A percentile compares a stretch with the other conserved stretches of the same genome.
phyloP scores from a whole-genome alignment of 495 filamentous ascomycete species.

The Corynascus novoguineensis region DNA sequence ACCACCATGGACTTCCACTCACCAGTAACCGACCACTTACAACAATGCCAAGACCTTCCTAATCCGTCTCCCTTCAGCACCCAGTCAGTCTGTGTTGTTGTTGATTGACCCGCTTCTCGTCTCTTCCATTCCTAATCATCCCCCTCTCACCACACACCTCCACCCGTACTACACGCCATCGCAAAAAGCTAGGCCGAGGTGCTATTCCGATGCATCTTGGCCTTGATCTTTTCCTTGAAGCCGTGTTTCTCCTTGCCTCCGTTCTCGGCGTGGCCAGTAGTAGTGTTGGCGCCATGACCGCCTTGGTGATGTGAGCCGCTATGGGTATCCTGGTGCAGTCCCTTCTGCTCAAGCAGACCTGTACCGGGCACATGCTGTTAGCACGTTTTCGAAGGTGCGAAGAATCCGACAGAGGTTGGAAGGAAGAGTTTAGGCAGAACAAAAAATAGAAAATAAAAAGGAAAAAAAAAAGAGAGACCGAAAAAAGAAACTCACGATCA shows the following conservation, averaged over 20 bases:
- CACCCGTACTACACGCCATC: too few species aligned
- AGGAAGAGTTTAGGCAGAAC: not conserved
- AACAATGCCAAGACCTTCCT: conserved; percentile 3
- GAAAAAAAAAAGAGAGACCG: not conserved
- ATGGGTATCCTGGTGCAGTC: conserved; percentile 19
- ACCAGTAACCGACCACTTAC: not conserved
- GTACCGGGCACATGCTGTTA: not conserved
- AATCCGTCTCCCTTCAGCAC: not conserved
- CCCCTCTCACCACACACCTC: too few species aligned
- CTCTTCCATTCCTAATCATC: not conserved
- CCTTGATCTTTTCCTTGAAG: conserved; percentile 44
- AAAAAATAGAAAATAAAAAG: not conserved
- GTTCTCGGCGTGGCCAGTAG: not conserved
- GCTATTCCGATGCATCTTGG: conserved; percentile 35
- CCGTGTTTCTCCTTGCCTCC: conserved; percentile 29
- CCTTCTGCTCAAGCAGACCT: conserved; percentile 44
- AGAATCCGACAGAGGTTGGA: too few species aligned
- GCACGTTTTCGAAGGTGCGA: too few species aligned
- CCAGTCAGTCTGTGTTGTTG: not conserved
- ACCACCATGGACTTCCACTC: too few species aligned
- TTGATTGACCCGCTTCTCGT: not conserved
- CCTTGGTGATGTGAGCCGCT: not conserved
- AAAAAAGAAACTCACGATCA: conserved; percentile 49
- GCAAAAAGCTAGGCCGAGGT: not conserved
- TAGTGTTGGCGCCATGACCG: not conserved